Percentiles rank a stretch among this genome's conserved stretches.
Conservation (phyloP, 208 protist genomes). For the Angomonas deanei region DNA sequence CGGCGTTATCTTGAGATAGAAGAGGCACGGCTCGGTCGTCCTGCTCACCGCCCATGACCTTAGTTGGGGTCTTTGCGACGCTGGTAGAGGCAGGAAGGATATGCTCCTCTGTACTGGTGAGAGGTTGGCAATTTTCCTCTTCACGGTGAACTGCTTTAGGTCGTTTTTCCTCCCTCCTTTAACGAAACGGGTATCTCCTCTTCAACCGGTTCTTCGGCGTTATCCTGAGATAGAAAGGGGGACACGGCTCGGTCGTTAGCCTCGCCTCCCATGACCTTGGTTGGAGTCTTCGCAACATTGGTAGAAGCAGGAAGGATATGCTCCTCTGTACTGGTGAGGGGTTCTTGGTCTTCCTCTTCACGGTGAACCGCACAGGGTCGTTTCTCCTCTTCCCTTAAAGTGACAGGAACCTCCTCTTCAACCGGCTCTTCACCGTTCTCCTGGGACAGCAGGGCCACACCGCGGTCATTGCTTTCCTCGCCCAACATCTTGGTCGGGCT, state of each 20-base stretch:
- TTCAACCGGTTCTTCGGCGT: background rate
- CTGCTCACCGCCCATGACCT: too few relatives aligned
- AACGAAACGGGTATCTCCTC: background rate
- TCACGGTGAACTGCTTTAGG: background rate
- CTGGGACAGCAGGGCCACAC: background rate
- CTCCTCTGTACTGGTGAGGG: background rate
- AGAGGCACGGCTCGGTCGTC: too few relatives aligned
- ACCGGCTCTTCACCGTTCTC: background rate
- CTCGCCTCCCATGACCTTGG: background rate
- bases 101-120: too few relatives aligned
- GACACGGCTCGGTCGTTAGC: background rate
- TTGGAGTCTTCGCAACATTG: background rate
- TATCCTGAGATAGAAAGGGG: background rate
- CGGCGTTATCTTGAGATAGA: too few relatives aligned
- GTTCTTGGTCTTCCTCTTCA: background rate
- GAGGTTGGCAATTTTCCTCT: too few relatives aligned
- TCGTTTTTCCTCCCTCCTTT: background rate
- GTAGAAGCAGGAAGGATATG: background rate
- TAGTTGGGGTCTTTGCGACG: too few relatives aligned
- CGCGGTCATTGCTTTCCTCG: background rate
- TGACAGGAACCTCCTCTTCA: background rate
- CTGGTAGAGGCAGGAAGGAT: too few relatives aligned
- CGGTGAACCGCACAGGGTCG: background rate
- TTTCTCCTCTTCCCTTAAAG: background rate
- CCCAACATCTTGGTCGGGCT: background rate